Conservation (phyloP, 2,329 filamentous ascomycete species). For the Cladosporium velox region DNA sequence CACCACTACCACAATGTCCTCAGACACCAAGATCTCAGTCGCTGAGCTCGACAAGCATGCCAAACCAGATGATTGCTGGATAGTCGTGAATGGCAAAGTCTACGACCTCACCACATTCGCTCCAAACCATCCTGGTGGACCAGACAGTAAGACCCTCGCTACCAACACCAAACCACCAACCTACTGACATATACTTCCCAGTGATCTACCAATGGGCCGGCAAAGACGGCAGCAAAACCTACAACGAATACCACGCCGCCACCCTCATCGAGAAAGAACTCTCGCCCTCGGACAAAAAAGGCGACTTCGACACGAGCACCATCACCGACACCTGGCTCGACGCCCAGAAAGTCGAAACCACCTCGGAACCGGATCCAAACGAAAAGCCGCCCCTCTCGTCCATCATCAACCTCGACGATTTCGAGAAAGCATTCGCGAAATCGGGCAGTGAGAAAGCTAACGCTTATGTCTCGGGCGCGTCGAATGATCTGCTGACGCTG, state of each 20-base stretch:
- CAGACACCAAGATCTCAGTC: conserved; percentile 28
- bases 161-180: background rate
- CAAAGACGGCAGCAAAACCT: conserved; percentile 57
- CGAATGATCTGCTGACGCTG: conserved; percentile 53
- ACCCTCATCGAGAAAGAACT: conserved; percentile 46
- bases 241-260: conserved; percentile 54
- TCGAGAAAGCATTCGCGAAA: conserved; percentile 44
- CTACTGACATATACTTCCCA: conserved; percentile 19
- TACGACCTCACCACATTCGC: conserved; percentile 69
- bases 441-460: conserved; percentile 42
- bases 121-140: conserved; percentile 63
- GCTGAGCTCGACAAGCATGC: conserved; percentile 38
- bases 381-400: conserved; percentile 49
- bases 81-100: conserved; percentile 67
- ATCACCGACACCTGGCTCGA: conserved; percentile 36
- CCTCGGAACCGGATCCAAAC: conserved; percentile 32
- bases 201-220: conserved; percentile 56
- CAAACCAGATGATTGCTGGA: conserved; percentile 55
- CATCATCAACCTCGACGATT: conserved; percentile 52
- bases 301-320: conserved; percentile 37
- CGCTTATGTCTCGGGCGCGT: conserved; percentile 51
- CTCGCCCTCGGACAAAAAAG: conserved; percentile 45
- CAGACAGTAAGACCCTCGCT: conserved; percentile 45
- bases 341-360: conserved; percentile 33
- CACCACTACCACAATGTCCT: conserved; percentile 9